These are phyloP conservation scores for Trichoderma atroviride DNA, from an alignment of 2,329 filamentous ascomycete species.

Conservation along the genomic window DNA sequence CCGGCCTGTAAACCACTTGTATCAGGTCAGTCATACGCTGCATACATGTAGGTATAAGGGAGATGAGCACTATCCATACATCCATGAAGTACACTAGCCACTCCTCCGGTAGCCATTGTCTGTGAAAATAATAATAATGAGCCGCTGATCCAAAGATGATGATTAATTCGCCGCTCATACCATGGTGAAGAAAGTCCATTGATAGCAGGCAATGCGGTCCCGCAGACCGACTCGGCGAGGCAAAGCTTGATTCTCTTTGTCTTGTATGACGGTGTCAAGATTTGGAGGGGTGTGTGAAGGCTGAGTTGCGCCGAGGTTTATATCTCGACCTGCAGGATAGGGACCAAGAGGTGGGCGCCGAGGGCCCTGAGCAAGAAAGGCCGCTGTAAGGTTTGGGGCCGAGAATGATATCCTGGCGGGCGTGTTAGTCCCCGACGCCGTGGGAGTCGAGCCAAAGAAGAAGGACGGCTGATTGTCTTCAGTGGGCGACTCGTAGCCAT, in stretches of 20 bases:
- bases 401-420: conserved; percentile 10
- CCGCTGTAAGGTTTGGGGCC: conserved; percentile 1
- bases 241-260: conserved; percentile 15
- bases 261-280: neutral
- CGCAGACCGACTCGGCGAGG: conserved; percentile 47
- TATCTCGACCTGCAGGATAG: neutral
- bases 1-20: conserved; percentile 37
- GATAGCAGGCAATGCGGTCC: conserved; percentile 56
- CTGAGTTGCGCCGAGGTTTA: neutral
- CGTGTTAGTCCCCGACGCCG: conserved; percentile 20
- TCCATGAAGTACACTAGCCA: conserved; percentile 55
- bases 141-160: neutral
- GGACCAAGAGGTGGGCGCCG: neutral
- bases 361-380: neutral
- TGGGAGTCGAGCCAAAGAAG: conserved; percentile 32
- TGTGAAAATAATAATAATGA: neutral
- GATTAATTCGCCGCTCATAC: neutral
- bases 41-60: neutral
- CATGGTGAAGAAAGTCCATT: conserved; percentile 79
- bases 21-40: neutral
- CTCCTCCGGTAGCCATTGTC: conserved; percentile 57
- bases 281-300: conserved; percentile 1
- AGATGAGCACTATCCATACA: neutral
- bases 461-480: conserved; percentile 39
- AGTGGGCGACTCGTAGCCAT: conserved; percentile 45